Base-by-base conservation (phyloP, 179 eudicot species). In the Patellifolia procumbens region DNA sequence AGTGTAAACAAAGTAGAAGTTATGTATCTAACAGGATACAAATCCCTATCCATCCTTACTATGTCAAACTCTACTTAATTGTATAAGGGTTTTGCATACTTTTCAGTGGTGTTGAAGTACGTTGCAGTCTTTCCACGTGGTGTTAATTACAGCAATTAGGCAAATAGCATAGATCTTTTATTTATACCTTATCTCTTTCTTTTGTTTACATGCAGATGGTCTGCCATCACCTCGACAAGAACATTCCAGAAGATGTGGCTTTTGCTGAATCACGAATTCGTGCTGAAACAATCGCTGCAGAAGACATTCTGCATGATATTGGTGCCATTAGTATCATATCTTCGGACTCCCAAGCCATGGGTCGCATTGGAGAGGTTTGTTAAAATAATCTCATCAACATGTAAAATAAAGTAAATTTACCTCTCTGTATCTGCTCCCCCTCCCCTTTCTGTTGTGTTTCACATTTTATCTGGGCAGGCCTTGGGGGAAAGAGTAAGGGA, bases 271-370 rank as follows among this genome's bases (percentile, higher is more conserved):
- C 98, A 78, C 89, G 98, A 32, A 94, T 94, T 56, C 90, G 96
- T 70, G 93, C 96, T 75, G 98, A 91, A 85, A 94, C 98, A n/a
- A 94, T 94, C 73, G 98, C 97, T 69, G 97, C 98, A 62, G 97
- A 94, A 83, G 98, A 94, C 70, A 92, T 94, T 78, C 82, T 94
- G 88, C 98, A 94, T 75, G 98, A 94, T 70, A 87, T 90, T 83
- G 98, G 98, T 69, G 97, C 97, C 65, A 94, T 94, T 76, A 94
- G 98, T 83, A 94, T 94, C 70, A 91, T 94, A 79, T 83, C 98
- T 56, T 94, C 98, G 37, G 98, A 94, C 88, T 94, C 98, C 62
- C 98, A 94, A 71, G 98, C 98, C 75, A 91, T 94, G 98, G 98
- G 98, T 68, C 96, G 98, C 70, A 94, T 94, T 69, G 98, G 97